phyloP scores from a whole-genome alignment of 768 basidiomycete species.

The Suillus variegatus region DNA sequence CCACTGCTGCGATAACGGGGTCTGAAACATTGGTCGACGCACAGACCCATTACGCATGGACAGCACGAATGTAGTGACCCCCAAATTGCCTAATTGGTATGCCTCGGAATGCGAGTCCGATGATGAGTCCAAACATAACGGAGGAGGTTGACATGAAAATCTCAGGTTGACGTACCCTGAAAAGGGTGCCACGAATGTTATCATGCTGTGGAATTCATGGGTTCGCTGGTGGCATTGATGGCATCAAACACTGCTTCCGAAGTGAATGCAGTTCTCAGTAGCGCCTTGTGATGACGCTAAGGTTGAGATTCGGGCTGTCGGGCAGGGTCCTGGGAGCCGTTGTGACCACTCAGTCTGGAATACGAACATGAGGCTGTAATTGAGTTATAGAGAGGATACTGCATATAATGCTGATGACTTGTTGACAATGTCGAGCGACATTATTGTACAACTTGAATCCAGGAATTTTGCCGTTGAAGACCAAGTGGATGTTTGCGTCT shows the following conservation, averaged over 20 bases:
- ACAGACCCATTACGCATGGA: background rate
- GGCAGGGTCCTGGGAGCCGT: constrained; percentile 14
- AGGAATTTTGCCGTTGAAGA: background rate
- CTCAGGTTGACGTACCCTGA: background rate
- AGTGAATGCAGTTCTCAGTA: background rate
- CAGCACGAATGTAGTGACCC: background rate
- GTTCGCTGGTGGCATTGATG: background rate
- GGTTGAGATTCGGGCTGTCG: background rate
- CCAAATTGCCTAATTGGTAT: background rate
- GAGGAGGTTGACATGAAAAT: background rate
- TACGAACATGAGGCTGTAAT: constrained; percentile 1
- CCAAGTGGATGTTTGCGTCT: constrained; percentile 25
- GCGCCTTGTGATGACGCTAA: background rate
- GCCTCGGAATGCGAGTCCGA: background rate
- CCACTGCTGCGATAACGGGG: background rate
- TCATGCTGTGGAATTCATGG: background rate
- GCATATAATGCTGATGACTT: background rate
- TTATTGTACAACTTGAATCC: background rate
- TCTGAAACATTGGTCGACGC: background rate
- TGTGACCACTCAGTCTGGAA: background rate
- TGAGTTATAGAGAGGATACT: background rate
- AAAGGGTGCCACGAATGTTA: background rate
- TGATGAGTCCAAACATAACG: constrained; percentile 1
- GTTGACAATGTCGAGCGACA: background rate
- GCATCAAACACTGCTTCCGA: background rate